Conservation (phyloP, 768 basidiomycete genomes). For the Hygrophorus russula region DNA sequence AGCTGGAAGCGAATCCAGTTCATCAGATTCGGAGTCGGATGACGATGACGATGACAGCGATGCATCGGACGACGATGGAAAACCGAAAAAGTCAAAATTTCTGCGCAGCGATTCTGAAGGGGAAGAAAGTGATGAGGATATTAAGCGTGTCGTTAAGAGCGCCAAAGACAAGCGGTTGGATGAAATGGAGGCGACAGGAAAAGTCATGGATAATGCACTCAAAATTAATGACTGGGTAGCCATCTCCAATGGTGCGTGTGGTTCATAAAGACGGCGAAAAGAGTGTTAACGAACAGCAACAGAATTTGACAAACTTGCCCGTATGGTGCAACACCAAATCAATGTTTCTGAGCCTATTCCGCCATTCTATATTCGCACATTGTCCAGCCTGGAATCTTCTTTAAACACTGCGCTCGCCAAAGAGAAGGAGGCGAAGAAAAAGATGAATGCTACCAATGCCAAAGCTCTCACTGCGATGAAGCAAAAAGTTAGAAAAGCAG, state of each 20-base stretch:
- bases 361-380: constrained; percentile 71
- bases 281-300: background rate
- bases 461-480: constrained; percentile 96
- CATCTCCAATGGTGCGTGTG: constrained; percentile 68
- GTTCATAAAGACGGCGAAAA: background rate
- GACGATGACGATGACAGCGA: constrained; percentile 46
- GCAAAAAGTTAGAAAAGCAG: constrained; percentile 88
- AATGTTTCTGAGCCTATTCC: constrained; percentile 82
- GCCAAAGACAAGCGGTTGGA: constrained; percentile 87
- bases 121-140: constrained; percentile 57
- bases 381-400: constrained; percentile 64
- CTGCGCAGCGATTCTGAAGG: constrained; percentile 34
- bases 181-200: constrained; percentile 91
- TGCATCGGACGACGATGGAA: constrained; percentile 20
- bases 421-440: constrained; percentile 91
- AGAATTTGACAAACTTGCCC: constrained; percentile 95
- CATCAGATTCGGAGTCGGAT: constrained; percentile 45
- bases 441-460: constrained; percentile 90
- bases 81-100: constrained; percentile 23
- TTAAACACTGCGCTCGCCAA: constrained; percentile 64
- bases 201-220: constrained; percentile 84
- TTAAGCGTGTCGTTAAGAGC: constrained; percentile 59
- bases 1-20: constrained; percentile 49
- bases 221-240: constrained; percentile 97
- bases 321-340: constrained; percentile 81